Conservation (phyloP, 345 rosid genomes). For the Ceriops decandra region DNA sequence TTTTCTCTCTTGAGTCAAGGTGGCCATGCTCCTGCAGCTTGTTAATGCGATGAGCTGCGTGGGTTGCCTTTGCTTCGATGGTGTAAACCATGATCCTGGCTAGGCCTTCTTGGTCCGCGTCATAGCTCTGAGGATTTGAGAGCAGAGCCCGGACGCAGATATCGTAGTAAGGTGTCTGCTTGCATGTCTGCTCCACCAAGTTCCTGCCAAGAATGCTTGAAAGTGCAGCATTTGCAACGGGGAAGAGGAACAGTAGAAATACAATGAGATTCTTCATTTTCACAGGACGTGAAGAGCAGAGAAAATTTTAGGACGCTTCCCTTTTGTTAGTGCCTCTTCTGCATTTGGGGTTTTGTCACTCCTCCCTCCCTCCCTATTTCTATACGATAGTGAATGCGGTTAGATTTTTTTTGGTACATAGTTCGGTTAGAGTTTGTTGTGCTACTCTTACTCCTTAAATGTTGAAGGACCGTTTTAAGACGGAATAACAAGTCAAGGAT, state of each 20-base stretch:
- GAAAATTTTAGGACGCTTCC: background rate
- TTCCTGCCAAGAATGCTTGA: constrained; percentile 21
- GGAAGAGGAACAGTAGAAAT: constrained; percentile 14
- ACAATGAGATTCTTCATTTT: constrained; percentile 15
- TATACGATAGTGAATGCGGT: too few relatives aligned
- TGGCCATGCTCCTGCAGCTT: constrained; percentile 2
- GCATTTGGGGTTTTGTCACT: too few relatives aligned
- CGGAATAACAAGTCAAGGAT: too few relatives aligned
- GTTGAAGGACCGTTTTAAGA: too few relatives aligned
- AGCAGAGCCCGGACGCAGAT: constrained; percentile 12
- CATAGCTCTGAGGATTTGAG: constrained; percentile 20
- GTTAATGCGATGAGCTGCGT: constrained; percentile 18
- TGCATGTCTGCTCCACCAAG: constrained; percentile 29
- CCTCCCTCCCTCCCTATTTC: too few relatives aligned
- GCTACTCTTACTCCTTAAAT: too few relatives aligned
- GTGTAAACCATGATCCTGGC: constrained; percentile 24
- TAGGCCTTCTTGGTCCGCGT: constrained; percentile 19
- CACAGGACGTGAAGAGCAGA: background rate
- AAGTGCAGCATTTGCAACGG: constrained; percentile 11
- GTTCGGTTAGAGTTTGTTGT: too few relatives aligned
- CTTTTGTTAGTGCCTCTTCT: background rate
- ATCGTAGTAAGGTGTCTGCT: constrained; percentile 29
- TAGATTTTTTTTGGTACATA: too few relatives aligned
- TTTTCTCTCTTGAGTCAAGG: background rate
- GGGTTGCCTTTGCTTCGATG: constrained; percentile 17